Evolutionary conservation across 441 rosid species (phyloP).

Genomic region (Arabidopsis hybrid): DNA sequence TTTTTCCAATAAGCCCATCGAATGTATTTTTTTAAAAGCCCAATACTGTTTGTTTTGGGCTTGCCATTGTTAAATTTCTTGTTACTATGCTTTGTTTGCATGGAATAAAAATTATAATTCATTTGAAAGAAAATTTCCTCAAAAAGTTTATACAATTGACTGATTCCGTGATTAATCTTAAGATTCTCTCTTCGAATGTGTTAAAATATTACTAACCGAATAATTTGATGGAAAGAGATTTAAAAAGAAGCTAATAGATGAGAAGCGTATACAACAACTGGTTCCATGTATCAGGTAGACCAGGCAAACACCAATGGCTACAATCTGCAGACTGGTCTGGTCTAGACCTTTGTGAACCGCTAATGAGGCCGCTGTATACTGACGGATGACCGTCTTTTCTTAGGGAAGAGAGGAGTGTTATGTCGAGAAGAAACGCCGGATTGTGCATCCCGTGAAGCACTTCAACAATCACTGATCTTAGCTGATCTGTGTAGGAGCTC

Average conservation of each 20-base stretch:
- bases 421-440: constrained; percentile 77
- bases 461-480: constrained; percentile 67
- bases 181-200: constrained; percentile 34
- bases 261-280: constrained; percentile 71
- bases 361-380: constrained; percentile 81
- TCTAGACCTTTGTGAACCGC: constrained; percentile 61
- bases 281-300: constrained; percentile 96
- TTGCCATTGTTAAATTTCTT: too few species aligned
- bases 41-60: background rate
- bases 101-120: constrained; percentile 14
- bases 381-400: constrained; percentile 95
- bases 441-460: constrained; percentile 68
- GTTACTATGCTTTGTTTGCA: constrained; percentile 18
- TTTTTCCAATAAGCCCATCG: constrained; percentile 2
- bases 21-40: background rate
- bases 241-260: constrained; percentile 49
- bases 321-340: constrained; percentile 76
- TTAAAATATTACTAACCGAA: constrained; percentile 25
- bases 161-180: constrained; percentile 19
- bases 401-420: constrained; percentile 79
- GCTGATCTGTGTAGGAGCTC: constrained; percentile 67
- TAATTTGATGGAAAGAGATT: background rate
- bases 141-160: constrained; percentile 41
- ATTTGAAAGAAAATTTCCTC: constrained; percentile 33
- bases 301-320: constrained; percentile 99